A percentile compares a stretch with the other conserved stretches of the same genome.
Evolutionary conservation across 1,284 basidiomycete species (phyloP).

Genomic region (Moniliella sp.): DNA sequence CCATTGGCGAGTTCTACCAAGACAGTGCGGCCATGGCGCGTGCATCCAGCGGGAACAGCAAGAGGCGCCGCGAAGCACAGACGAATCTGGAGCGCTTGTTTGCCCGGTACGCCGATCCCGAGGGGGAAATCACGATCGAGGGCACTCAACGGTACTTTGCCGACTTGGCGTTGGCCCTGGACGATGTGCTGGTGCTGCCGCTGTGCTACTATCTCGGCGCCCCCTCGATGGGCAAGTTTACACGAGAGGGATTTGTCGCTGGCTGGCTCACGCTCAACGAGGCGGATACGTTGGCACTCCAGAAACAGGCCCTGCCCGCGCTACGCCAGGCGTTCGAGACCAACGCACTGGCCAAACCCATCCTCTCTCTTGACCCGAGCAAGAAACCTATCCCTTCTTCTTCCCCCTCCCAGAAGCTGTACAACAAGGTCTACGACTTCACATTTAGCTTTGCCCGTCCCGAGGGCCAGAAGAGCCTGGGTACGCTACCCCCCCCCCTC

Average conservation of each 20-base stretch:
- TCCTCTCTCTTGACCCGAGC: too few species aligned
- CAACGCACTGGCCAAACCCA: background rate
- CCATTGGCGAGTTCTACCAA: conserved; percentile 53
- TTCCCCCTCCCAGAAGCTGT: conserved; percentile 33
- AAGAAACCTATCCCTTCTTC: too few species aligned
- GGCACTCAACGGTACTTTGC: conserved; percentile 21
- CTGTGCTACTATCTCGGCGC: conserved; percentile 25
- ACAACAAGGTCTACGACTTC: conserved; percentile 64
- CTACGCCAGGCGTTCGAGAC: background rate
- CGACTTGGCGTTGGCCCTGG: conserved; percentile 18
- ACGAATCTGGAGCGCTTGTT: conserved; percentile 40
- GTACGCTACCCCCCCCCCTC: conserved; percentile 8
- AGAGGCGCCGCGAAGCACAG: conserved; percentile 10
- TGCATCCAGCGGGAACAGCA: background rate
- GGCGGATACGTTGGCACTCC: conserved; percentile 2
- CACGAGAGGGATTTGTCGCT: conserved; percentile 12
- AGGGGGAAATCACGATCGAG: conserved; percentile 17
- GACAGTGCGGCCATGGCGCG: conserved; percentile 18
- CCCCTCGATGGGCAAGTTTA: conserved; percentile 21
- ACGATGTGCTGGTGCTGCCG: conserved; percentile 24
- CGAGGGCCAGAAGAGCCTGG: conserved; percentile 44
- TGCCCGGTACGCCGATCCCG: conserved; percentile 1
- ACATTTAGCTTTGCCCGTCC: conserved; percentile 64
- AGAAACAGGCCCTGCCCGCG: conserved; percentile 2
- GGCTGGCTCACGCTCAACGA: conserved; percentile 25